Evolutionary conservation across 805 yeast species (phyloP).

Genomic region (Saccharomycopsis fermentans): DNA sequence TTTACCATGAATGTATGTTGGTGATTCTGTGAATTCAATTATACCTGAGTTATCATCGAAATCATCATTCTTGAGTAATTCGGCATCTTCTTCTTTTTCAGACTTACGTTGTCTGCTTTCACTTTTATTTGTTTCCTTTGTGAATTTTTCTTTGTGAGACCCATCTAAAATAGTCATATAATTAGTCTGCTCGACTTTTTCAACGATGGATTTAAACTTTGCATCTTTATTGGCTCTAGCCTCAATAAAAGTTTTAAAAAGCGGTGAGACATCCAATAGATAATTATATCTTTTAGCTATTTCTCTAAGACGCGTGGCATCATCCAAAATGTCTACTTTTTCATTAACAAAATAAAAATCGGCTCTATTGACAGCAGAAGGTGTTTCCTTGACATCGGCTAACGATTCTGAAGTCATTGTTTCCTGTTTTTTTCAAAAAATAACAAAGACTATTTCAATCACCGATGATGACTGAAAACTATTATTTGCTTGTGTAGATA

Average conservation of each 20-base stretch:
- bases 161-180: slow-evolving; percentile 25
- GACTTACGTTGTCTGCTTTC: slow-evolving; percentile 54
- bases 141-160: background rate
- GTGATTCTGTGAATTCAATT: slow-evolving; percentile 76
- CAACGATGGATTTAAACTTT: slow-evolving; percentile 48
- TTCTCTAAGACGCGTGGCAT: slow-evolving; percentile 22
- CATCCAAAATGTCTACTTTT: background rate
- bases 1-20: slow-evolving; percentile 56
- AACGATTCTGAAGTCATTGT: background rate
- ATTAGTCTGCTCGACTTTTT: slow-evolving; percentile 42
- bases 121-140: background rate
- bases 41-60: slow-evolving; percentile 26
- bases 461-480: background rate
- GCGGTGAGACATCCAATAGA: slow-evolving; percentile 68
- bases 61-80: slow-evolving; percentile 35
- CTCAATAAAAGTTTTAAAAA: slow-evolving; percentile 81
- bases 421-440: too few species aligned
- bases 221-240: slow-evolving; percentile 73
- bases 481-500: too few species aligned
- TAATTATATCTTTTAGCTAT: slow-evolving; percentile 68
- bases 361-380: background rate
- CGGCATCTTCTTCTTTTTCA: slow-evolving; percentile 72
- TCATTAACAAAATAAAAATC: slow-evolving; percentile 8
- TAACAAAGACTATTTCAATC: too few species aligned
- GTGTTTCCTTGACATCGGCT: background rate